Conservation (phyloP, 257 asterid genomes). For the Perilla frutescens region DNA sequence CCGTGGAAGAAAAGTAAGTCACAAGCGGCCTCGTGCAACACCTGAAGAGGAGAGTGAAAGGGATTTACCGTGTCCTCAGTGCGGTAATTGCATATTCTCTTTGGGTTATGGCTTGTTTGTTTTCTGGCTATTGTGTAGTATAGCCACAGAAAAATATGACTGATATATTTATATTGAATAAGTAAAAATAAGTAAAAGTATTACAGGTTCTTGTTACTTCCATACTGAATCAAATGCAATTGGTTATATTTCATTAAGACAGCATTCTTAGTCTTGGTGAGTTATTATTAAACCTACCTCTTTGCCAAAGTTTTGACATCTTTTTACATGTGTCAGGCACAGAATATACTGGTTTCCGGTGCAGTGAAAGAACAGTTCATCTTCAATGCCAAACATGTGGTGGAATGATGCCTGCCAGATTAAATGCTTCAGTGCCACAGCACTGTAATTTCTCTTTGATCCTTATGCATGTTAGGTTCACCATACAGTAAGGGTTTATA, state of each 20-base stretch:
- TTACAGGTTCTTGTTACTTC: conserved; percentile 1
- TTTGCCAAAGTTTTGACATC: conserved; percentile 16
- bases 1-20: conserved; percentile 54
- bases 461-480: conserved; percentile 25
- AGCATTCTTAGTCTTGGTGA: conserved; percentile 11
- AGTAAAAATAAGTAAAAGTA: not conserved
- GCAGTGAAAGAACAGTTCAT: conserved; percentile 81
- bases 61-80: conserved; percentile 79
- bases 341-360: conserved; percentile 71
- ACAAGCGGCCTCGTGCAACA: conserved; percentile 67
- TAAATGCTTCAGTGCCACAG: conserved; percentile 61
- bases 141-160: not conserved
- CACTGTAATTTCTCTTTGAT: conserved; percentile 63
- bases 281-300: conserved; percentile 2
- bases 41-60: conserved; percentile 51
- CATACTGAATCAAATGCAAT: conserved; percentile 7
- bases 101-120: conserved; percentile 25
- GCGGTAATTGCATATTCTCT: conserved; percentile 63
- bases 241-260: conserved; percentile 1
- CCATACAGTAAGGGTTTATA: not conserved
- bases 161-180: not conserved
- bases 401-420: conserved; percentile 95
- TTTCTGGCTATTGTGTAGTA: conserved; percentile 8
- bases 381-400: conserved; percentile 92
- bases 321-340: conserved; percentile 51